Base-by-base conservation (phyloP, 2,329 filamentous ascomycete genomes). In the Colletotrichum lindemuthianum region DNA sequence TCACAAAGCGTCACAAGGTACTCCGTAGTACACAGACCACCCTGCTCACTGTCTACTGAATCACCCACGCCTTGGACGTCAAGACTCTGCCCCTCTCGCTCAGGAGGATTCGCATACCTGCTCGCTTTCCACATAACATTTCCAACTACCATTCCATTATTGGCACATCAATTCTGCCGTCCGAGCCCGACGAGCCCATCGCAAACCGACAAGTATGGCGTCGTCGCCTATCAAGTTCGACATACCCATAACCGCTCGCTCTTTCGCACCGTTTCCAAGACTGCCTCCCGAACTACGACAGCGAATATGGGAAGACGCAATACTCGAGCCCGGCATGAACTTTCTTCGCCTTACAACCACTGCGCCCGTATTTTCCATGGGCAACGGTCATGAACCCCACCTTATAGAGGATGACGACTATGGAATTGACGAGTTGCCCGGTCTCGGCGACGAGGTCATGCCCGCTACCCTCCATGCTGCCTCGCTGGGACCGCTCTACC, bases 231-330 rank as follows among this genome's bases (percentile, higher is more conserved):
- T 77, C 59, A 76, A 71, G 39, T 78, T 78, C 52, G 43, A 73
- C 6, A 68, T 78, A 36, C 76, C 75, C 6, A 56, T 70, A 16
- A 61, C 70, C 34, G 77, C 68, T 32, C 74, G 74, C 40, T 69
- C 55, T 33, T 78, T 78, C 59, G 51, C 67, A 3, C 71, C 69
- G 4, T 78, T 78, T 58, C 37, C 68, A 12, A 70, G 66, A n/a
- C 65, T 78, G n/a, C 76, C 76, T 1, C 61, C 72, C 3, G 76
- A 78, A 58, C 70, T 78, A 8, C 76, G 76, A 36, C 69, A 73
- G 34, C 70, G 73, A 41, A 76, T 78, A 57, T 78, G 77, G 76
- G 71, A 71, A 43, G 49, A 55, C 16, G 71, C 72, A 24, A 61
- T 78, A 9, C 65, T 70, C 2, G 69, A 72, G 9, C 75, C 76